Evolutionary conservation across 768 basidiomycete genomes (phyloP).

Genomic region (Gelatoporia subvermispora): DNA sequence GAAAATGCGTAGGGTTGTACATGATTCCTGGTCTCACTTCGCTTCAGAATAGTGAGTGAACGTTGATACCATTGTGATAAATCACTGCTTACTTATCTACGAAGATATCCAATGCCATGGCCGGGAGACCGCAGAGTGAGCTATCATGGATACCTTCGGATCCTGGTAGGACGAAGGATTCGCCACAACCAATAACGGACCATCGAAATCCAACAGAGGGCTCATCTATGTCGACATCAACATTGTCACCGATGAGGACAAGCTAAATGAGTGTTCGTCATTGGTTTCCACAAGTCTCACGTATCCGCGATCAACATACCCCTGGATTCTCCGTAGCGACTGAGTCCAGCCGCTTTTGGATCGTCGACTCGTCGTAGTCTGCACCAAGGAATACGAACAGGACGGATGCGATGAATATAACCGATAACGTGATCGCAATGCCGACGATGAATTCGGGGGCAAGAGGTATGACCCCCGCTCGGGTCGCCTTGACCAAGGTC

Average conservation of each 20-base stretch:
- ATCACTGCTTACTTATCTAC: slow-evolving; percentile 41
- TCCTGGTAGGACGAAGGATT: slow-evolving; percentile 37
- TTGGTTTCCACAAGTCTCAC: too few species aligned
- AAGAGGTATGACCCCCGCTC: slow-evolving; percentile 23
- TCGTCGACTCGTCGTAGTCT: slow-evolving; percentile 37
- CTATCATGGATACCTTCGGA: slow-evolving; percentile 45
- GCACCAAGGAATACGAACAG: slow-evolving; percentile 46
- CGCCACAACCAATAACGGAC: slow-evolving; percentile 51
- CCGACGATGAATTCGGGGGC: slow-evolving; percentile 23
- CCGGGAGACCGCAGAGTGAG: slow-evolving; percentile 41
- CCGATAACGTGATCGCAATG: slow-evolving; percentile 39
- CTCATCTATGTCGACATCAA: slow-evolving; percentile 56
- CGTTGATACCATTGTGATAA: too few species aligned
- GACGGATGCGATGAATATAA: slow-evolving; percentile 44
- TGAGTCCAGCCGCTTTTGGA: slow-evolving; percentile 35
- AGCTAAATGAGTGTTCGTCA: slow-evolving; percentile 32
- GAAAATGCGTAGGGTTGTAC: slow-evolving; percentile 46
- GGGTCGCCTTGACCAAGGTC: neutral
- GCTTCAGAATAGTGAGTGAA: slow-evolving; percentile 19
- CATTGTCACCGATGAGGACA: slow-evolving; percentile 50
- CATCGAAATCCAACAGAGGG: slow-evolving; percentile 52
- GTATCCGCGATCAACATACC: slow-evolving; percentile 20
- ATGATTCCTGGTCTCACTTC: slow-evolving; percentile 30
- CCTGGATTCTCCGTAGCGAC: slow-evolving; percentile 40
- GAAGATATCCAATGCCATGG: slow-evolving; percentile 36